Evolutionary conservation across 2,329 filamentous ascomycete genomes (phyloP).

Genomic region (Pyricularia sp.): DNA sequence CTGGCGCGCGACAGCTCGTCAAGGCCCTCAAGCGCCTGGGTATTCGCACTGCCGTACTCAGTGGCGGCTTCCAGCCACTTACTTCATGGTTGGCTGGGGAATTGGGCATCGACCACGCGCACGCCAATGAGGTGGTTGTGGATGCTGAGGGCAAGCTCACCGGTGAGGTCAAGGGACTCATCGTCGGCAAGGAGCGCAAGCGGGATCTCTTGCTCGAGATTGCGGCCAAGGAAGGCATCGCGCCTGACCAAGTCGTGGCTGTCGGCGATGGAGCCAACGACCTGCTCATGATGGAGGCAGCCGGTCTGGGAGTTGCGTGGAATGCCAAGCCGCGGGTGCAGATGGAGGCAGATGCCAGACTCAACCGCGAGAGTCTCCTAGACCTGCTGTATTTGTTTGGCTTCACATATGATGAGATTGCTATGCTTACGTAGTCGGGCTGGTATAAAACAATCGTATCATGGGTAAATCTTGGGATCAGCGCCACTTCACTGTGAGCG

Average conservation of each 20-base stretch:
- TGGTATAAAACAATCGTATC: neutral
- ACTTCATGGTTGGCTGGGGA: constrained; percentile 73
- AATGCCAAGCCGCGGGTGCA: constrained; percentile 77
- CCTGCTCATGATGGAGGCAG: constrained; percentile 62
- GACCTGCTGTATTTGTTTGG: constrained; percentile 67
- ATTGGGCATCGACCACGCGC: constrained; percentile 76
- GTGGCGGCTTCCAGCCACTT: constrained; percentile 81
- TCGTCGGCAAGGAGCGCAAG: constrained; percentile 68
- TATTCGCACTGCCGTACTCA: constrained; percentile 79
- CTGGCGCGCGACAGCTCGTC: constrained; percentile 64
- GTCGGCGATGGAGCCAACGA: constrained; percentile 79
- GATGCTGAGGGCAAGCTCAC: constrained; percentile 44
- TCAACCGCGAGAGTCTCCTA: constrained; percentile 58
- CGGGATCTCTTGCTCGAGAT: constrained; percentile 58
- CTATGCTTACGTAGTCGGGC: constrained; percentile 21
- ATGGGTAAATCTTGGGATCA: neutral
- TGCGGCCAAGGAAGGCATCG: constrained; percentile 51
- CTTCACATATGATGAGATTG: constrained; percentile 51
- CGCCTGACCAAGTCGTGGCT: constrained; percentile 54
- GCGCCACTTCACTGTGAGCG: neutral
- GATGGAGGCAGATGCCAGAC: constrained; percentile 56
- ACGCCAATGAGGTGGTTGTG: constrained; percentile 72
- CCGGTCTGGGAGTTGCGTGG: constrained; percentile 68
- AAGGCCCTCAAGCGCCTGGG: constrained; percentile 63
- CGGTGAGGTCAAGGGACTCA: constrained; percentile 56